Base-by-base conservation (phyloP, 2,329 filamentous ascomycete genomes). In the Fusarium buxicola region DNA sequence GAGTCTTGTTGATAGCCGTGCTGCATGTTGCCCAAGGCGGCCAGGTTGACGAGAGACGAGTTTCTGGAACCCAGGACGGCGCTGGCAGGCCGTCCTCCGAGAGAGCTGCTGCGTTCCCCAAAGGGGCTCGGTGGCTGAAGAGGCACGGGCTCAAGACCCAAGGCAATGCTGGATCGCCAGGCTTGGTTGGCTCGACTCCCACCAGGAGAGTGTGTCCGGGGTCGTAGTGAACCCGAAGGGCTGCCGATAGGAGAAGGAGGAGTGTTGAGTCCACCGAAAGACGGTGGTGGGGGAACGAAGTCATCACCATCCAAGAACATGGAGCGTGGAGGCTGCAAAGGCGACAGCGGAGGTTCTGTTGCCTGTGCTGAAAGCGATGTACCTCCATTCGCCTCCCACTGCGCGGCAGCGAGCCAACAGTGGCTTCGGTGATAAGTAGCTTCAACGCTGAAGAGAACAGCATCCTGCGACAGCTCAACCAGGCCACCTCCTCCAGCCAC, bases 401-500 rank as follows among this genome's bases (percentile, higher is more conserved):
- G 72, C 63, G 83, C 81, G 18, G 82, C 83, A 3, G 81, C 82
- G 28, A 82, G 73, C 83, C 83, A 85, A 72, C 83, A 85, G 75
- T 85, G 82, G 49, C 81, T 84, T 47, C 85, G 82, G 64, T 84
- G 82, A 69, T 86, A 86, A 15, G 83, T 86, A 12, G 84, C 85
- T 70, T 87, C 85, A 46, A 86, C 83, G 58, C 84, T 86, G 71
- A 86, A 86, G 72, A 86, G 80, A 62, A 88, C 82, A 7, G 85
- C 82, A 68, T 88, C 85, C 50, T 84, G 78, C 2, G 84, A 86
- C 16, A 88, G 78, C 74, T 88, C 84, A 25, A 87, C 85, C 28
- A 84, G 73, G 8, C 80, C 81, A 11, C 81, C 82, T 28, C 83
- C 82, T 15, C 90, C 92, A 3, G 90, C 88, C 6, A 91, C 86